Conservation (phyloP, 2,329 filamentous ascomycete species). For the Kalaharituber pfeilii region DNA sequence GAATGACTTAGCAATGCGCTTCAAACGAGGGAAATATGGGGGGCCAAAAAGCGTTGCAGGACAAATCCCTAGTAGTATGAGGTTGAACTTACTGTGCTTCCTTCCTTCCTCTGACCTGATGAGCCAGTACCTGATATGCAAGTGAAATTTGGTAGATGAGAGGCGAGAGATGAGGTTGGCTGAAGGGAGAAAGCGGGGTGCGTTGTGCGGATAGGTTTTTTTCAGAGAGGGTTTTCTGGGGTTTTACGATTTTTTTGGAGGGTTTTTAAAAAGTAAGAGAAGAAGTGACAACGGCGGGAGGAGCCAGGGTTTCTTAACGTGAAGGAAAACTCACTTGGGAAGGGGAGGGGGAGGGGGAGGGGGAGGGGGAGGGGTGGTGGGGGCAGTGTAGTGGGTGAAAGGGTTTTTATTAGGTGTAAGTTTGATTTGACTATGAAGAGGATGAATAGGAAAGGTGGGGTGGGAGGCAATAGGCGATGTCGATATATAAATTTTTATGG, state of each 20-base stretch:
- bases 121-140: too few species aligned
- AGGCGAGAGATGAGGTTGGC: not conserved
- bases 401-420: conserved; percentile 5
- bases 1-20: too few species aligned
- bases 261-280: conserved; percentile 14
- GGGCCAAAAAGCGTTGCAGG: too few species aligned
- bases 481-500: not conserved
- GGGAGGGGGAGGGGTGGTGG: conserved; percentile 12
- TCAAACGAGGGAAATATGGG: too few species aligned
- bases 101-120: too few species aligned
- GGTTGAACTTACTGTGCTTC: too few species aligned
- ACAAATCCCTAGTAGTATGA: too few species aligned
- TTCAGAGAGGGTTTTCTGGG: conserved; percentile 20
- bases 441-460: conserved; percentile 1
- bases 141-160: too few species aligned
- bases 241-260: conserved; percentile 20
- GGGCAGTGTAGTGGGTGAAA: conserved; percentile 2
- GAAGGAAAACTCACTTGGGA: conserved; percentile 13
- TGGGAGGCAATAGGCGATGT: not conserved
- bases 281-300: conserved; percentile 8
- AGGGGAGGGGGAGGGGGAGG: conserved; percentile 12
- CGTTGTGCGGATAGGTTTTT: conserved; percentile 2
- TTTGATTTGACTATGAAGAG: conserved; percentile 2
- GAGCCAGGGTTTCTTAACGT: conserved; percentile 14
- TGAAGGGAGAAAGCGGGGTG: not conserved